Evolutionary conservation across 352 stramenopile genomes (phyloP), one percentile per base, ranked within the genome.

Genomic region (Pythium aphanidermatum): DNA sequence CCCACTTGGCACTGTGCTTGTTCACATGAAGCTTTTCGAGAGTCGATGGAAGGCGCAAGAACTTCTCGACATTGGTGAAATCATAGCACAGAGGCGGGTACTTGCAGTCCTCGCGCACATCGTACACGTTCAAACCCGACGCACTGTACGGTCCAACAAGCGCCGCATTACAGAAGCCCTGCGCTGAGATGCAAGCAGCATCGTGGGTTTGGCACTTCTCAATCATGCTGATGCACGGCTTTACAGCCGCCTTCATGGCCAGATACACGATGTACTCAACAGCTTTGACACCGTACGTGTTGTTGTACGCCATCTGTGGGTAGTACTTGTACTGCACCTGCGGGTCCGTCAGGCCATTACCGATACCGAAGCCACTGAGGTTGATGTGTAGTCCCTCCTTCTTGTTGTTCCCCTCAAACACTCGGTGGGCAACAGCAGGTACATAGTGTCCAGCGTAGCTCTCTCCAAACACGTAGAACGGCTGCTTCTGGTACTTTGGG

Each of bases 341-440:
- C 1, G 95, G 92, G 51, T 96, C 70, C 6, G 94, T 98, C 2
- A 98, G 68, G 0, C 96, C 96, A 65, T 99, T 98, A 29, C 96
- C 95, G 52, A 99, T 96, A 30, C 81, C 92, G 36, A 98, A 75
- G 27, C 95, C 96, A 54, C 83, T 65, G 9, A 98, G 56, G 48
- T 97, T 96, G 25, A 98, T 92, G 36, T 79, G 68, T 35, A 74
- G 54, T 20, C 60, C 65, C 33, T 76, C 59, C 28, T 75, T 61
- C 21, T 68, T 60, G 28, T 86, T 59, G 60, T 96, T 96, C 38
- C 62, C 68, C 11, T 58, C 51, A 34, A 77, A 96, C 16, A 97
- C 77, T 30, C 70, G 58, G 46, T 93, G 67, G 13, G 82, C 63
- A 19, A 93, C 70, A 8, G 86, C 82, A 16, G 89, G 87, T 9